Percentiles rank a stretch among this genome's conserved stretches.
Evolutionary conservation across 1,139 yeast species (phyloP).

Genomic region (Arxiozyma telluris): DNA sequence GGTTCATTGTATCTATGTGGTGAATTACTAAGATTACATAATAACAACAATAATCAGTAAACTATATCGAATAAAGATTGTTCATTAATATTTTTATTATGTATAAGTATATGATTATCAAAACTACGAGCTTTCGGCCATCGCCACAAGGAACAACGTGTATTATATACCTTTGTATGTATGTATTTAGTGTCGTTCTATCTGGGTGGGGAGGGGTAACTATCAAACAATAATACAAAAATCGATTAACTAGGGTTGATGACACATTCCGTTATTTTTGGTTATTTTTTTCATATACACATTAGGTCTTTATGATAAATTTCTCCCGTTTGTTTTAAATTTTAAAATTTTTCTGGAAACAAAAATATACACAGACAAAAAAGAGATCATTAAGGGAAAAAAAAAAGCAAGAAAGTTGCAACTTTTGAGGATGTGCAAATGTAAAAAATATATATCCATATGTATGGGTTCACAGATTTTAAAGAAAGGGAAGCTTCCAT

Average conservation of each 20-base stretch:
- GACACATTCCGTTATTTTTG: neutral
- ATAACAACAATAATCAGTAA: neutral
- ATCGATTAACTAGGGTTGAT: neutral
- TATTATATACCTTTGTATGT: too few species aligned
- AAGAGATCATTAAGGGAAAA: too few species aligned
- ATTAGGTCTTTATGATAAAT: neutral
- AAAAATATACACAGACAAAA: too few species aligned
- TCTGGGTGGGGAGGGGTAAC: too few species aligned
- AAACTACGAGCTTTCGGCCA: neutral
- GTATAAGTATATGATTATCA: too few species aligned
- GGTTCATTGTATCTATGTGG: slow-evolving; percentile 76
- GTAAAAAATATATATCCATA: too few species aligned
- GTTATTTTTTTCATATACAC: too few species aligned
- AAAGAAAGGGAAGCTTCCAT: neutral
- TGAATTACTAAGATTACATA: slow-evolving; percentile 45
- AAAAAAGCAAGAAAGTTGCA: neutral
- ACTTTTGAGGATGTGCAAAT: neutral
- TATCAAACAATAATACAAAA: neutral
- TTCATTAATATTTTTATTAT: too few species aligned
- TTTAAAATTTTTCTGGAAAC: neutral
- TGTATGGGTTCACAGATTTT: neutral
- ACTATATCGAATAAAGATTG: too few species aligned
- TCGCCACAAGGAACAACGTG: neutral
- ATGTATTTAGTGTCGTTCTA: too few species aligned
- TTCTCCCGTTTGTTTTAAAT: neutral